phyloP scores from a whole-genome alignment of 1,284 basidiomycete species.

The Microbotryum lychnidis-dioicae region DNA sequence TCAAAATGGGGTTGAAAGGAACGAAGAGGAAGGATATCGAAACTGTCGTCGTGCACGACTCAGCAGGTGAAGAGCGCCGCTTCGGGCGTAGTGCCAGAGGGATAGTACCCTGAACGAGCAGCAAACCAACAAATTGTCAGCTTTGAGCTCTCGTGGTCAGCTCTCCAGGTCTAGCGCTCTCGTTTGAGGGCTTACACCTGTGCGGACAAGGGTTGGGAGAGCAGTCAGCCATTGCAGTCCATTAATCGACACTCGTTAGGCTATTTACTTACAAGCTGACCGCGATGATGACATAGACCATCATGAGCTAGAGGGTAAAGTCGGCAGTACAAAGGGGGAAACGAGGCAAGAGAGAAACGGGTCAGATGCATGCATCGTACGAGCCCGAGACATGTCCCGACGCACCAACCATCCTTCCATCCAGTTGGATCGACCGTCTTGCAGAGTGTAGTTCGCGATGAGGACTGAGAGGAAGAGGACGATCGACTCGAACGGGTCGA shows the following conservation, averaged over 20 bases:
- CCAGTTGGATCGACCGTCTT: conserved; percentile 23
- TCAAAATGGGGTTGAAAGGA: too few species aligned
- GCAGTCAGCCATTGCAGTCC: too few species aligned
- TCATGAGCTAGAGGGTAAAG: background rate
- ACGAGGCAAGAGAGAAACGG: background rate
- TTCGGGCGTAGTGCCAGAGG: background rate
- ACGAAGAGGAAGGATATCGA: too few species aligned
- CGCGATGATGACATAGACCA: conserved; percentile 45
- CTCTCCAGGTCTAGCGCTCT: too few species aligned
- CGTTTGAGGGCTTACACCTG: too few species aligned
- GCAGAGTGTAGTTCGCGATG: conserved; percentile 31
- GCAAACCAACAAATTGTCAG: conserved; percentile 28
- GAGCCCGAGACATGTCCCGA: background rate
- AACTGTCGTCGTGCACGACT: background rate
- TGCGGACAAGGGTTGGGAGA: too few species aligned
- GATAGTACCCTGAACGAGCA: conserved; percentile 11
- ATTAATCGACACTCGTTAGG: too few species aligned
- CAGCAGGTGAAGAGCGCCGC: conserved; percentile 1
- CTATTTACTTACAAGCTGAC: conserved; percentile 44
- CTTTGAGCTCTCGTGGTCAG: too few species aligned
- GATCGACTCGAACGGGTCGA: conserved; percentile 59
- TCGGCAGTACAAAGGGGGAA: background rate
- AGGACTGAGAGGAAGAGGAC: conserved; percentile 40
- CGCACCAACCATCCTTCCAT: conserved; percentile 45
- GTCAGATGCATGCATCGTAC: background rate